Evolutionary conservation across 805 yeast species (phyloP), one percentile per base, ranked within the genome.

Genomic region (Cyberlindnera sargentensis): DNA sequence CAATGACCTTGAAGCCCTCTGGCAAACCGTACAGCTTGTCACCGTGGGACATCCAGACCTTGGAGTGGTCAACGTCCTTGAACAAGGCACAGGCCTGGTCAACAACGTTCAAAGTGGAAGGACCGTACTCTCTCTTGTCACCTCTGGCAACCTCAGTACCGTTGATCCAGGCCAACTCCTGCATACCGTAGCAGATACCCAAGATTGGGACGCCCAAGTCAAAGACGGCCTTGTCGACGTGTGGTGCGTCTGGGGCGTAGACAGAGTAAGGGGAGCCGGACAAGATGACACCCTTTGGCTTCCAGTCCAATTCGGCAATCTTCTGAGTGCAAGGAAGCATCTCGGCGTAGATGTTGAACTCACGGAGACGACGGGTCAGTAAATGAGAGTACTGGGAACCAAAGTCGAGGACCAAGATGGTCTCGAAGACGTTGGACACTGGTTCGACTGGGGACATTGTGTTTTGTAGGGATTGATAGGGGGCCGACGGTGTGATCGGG

Each of bases 41-140:
- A 62, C 96, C 96, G 68, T 93, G 99, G 39, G 98, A 90, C 99
- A 93, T 93, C 99, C 99, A 93, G 49, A 93, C 97, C 65, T 84
- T 90, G 47, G 95, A 88, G 71, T 93, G 84, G 67, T 89, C 95
- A 56, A 93, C 87, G 48, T 83, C 96, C 50, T 80, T 73, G 69
- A 93, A 93, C 50, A 93, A 72, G 23, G 85, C 80, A 65, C 87
- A 79, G 23, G 66, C 45, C 35, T 68, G 51, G 61, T 87, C 93
- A 56, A 76, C 72, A 45, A 88, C 95, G 54, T 80, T 74, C 64
- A 93, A 75, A 46, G 85, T 80, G 48, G 99, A 96, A 40, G 96
- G 96, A 48, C 99, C 99, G 63, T 91, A 93, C 71, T 93, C 99
- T 69, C 98, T 82, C 76, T 91, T 90, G 60, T 87, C 96, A 67